These are phyloP conservation scores for Cladosporium cucumerinum DNA, from an alignment of 2,329 filamentous ascomycete genomes.

Conservation along the genomic window DNA sequence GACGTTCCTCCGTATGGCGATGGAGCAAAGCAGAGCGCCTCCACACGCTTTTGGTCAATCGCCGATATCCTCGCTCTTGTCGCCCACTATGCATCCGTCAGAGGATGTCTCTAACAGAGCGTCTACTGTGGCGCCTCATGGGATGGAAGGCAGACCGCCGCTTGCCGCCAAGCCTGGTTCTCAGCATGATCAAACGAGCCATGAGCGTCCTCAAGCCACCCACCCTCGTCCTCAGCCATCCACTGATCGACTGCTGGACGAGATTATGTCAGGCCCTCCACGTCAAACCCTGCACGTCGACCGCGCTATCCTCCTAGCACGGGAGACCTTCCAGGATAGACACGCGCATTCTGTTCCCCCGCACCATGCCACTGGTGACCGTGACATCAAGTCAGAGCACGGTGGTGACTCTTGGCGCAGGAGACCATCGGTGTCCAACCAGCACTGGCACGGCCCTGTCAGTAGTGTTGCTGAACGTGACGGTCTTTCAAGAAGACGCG, in stretches of 20 bases:
- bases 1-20: constrained; percentile 4
- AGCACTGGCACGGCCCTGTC: background rate
- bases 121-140: background rate
- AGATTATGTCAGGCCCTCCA: background rate
- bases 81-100: background rate
- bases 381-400: constrained; percentile 4
- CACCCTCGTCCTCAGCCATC: background rate
- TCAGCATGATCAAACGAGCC: background rate
- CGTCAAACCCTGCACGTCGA: background rate
- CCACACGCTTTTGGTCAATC: background rate
- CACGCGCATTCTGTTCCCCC: background rate
- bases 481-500: background rate
- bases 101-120: background rate
- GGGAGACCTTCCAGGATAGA: background rate
- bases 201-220: background rate
- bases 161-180: constrained; percentile 7
- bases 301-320: background rate
- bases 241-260: background rate
- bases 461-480: background rate
- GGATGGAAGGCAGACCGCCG: background rate
- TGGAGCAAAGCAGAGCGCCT: constrained; percentile 9
- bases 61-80: background rate
- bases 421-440: background rate
- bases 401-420: background rate
- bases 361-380: background rate